A percentile compares a stretch with the other conserved stretches of the same genome.
Conservation (phyloP, 2,329 filamentous ascomycete genomes). For the Diaporthe ilicicola region DNA sequence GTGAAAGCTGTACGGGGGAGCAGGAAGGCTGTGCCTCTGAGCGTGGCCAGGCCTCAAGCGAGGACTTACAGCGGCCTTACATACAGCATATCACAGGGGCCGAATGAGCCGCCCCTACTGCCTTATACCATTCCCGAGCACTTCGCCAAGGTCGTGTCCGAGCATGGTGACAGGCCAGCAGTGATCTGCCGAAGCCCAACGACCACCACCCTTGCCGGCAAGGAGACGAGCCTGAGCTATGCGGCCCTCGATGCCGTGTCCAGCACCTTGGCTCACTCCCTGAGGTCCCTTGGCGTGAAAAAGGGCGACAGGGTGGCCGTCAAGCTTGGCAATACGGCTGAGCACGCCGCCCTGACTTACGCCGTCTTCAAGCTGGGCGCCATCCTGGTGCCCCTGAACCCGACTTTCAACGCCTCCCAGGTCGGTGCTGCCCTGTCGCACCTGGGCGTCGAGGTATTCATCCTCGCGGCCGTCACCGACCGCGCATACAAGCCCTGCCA, state of each 20-base stretch:
- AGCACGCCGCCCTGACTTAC: slow-evolving; percentile 87
- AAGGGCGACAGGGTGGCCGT: slow-evolving; percentile 89
- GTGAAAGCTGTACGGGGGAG: neutral
- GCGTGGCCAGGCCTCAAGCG: neutral
- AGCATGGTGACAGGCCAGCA: slow-evolving; percentile 70
- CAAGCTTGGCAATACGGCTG: slow-evolving; percentile 83
- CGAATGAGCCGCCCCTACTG: slow-evolving; percentile 67
- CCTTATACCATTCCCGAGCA: slow-evolving; percentile 76
- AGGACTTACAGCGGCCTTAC: slow-evolving; percentile 19
- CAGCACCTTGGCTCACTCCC: slow-evolving; percentile 76
- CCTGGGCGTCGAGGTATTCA: slow-evolving; percentile 75
- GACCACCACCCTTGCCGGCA: slow-evolving; percentile 62
- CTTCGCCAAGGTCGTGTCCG: slow-evolving; percentile 71
- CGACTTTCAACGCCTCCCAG: slow-evolving; percentile 83
- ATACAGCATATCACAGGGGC: slow-evolving; percentile 29
- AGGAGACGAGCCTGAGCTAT: slow-evolving; percentile 79
- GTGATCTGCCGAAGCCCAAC: slow-evolving; percentile 55
- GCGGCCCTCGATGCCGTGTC: slow-evolving; percentile 77
- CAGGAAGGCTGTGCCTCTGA: neutral
- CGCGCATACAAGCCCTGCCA: slow-evolving; percentile 70
- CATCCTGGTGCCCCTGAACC: slow-evolving; percentile 91
- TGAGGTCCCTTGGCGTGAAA: slow-evolving; percentile 74
- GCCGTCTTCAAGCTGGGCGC: slow-evolving; percentile 95
- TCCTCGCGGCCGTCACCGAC: slow-evolving; percentile 90
- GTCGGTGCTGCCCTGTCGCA: slow-evolving; percentile 81